These are phyloP conservation scores for Chaetomium fimeti DNA, from an alignment of 495 filamentous ascomycete species.

Conservation along the genomic window DNA sequence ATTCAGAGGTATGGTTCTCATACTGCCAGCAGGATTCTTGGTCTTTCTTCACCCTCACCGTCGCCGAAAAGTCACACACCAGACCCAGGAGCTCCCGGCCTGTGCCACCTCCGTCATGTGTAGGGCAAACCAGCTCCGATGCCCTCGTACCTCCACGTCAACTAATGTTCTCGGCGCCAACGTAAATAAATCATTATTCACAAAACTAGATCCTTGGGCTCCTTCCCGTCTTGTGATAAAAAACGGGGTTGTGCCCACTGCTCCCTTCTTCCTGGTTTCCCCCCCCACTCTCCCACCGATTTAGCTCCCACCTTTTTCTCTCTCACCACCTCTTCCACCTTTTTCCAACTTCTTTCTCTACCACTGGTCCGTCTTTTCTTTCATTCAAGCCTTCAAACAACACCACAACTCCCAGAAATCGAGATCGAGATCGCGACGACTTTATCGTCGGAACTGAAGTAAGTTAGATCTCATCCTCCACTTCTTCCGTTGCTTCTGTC, in stretches of 20 bases:
- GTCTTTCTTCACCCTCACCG: not conserved
- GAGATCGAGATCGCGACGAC: not conserved
- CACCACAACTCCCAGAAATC: not conserved
- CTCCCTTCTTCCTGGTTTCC: not conserved
- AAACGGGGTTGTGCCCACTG: not conserved
- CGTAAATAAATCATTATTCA: not conserved
- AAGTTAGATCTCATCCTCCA: not conserved
- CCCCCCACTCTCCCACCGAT: not conserved
- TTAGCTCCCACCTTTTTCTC: not conserved
- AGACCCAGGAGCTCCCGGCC: not conserved
- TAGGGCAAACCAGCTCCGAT: not conserved
- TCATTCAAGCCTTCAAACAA: not conserved
- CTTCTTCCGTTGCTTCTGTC: not conserved
- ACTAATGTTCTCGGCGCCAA: not conserved
- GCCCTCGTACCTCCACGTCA: not conserved
- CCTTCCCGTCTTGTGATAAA: not conserved
- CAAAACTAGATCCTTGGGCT: too few species aligned
- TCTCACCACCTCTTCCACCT: not conserved
- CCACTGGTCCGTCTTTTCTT: not conserved
- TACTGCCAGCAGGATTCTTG: not conserved
- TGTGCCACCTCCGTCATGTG: conserved; percentile 1
- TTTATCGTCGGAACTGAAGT: not conserved
- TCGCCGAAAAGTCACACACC: not conserved
- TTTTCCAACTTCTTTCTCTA: not conserved
- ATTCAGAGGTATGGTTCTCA: too few species aligned